Conservation (phyloP, 2,329 filamentous ascomycete genomes). For the Berkeleyomyces rouxiae region DNA sequence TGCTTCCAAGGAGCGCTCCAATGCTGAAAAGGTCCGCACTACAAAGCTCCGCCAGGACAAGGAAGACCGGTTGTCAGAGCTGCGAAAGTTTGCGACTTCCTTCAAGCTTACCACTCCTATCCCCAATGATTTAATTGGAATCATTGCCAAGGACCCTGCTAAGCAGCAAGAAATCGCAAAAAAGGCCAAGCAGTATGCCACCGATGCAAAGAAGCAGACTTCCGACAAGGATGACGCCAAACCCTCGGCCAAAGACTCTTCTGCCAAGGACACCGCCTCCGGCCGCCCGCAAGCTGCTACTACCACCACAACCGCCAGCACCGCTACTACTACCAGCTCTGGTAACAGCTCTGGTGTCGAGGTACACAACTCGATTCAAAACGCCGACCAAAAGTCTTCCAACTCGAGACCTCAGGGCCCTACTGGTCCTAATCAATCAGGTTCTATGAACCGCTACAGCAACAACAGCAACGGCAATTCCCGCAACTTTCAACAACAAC, state of each 20-base stretch:
- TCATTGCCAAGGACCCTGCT: slow-evolving; percentile 87
- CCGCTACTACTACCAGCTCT: slow-evolving; percentile 19
- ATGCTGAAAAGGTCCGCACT: slow-evolving; percentile 38
- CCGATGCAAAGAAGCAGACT: slow-evolving; percentile 20
- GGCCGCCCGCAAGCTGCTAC: slow-evolving; percentile 11
- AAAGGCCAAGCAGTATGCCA: slow-evolving; percentile 37
- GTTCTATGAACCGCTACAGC: slow-evolving; percentile 27
- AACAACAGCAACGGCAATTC: slow-evolving; percentile 26
- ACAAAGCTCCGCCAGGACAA: slow-evolving; percentile 58
- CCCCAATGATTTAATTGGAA: slow-evolving; percentile 77
- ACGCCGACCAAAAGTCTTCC: not conserved
- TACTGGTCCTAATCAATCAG: slow-evolving; percentile 31
- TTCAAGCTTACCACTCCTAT: slow-evolving; percentile 94
- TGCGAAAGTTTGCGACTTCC: slow-evolving; percentile 84
- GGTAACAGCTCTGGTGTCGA: not conserved
- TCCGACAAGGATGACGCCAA: slow-evolving; percentile 28
- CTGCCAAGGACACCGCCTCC: not conserved
- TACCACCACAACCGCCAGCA: slow-evolving; percentile 21
- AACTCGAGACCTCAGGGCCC: slow-evolving; percentile 22
- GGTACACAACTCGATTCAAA: not conserved
- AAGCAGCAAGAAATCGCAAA: slow-evolving; percentile 91
- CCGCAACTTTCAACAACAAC: slow-evolving; percentile 21
- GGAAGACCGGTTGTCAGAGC: slow-evolving; percentile 78
- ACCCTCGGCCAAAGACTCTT: slow-evolving; percentile 24
- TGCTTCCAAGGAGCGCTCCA: slow-evolving; percentile 37